Conservation (phyloP, 345 rosid species). For the Cochlearia excelsa region DNA sequence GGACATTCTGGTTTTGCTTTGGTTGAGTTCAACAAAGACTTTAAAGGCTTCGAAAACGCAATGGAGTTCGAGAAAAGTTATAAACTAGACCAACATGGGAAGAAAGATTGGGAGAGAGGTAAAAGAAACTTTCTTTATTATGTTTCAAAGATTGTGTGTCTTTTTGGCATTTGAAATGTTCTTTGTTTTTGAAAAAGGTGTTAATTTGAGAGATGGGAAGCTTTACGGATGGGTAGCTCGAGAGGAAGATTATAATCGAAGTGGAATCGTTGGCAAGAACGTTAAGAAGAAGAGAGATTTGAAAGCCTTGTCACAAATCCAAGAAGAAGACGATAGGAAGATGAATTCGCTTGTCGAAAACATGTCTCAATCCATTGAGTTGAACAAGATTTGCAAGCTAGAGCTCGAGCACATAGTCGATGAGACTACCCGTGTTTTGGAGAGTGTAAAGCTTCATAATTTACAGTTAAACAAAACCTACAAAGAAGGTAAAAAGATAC, state of each 20-base stretch:
- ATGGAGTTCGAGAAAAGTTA: constrained; percentile 53
- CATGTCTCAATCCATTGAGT: constrained; percentile 45
- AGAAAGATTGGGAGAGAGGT: constrained; percentile 40
- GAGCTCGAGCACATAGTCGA: no score
- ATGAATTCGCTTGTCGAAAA: constrained; percentile 38
- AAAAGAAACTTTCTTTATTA: neutral
- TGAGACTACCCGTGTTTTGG: no score
- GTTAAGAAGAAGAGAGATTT: constrained; percentile 31
- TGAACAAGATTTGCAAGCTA: constrained; percentile 30
- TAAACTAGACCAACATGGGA: constrained; percentile 42
- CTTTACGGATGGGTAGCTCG: constrained; percentile 72
- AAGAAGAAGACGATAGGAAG: constrained; percentile 50
- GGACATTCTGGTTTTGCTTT: constrained; percentile 68
- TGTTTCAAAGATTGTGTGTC: neutral
- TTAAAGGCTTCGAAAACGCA: constrained; percentile 58
- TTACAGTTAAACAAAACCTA: no score
- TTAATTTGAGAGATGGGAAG: constrained; percentile 31
- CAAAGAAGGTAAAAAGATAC: no score
- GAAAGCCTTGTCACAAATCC: constrained; percentile 46
- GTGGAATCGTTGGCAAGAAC: constrained; percentile 37
- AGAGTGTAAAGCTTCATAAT: no score
- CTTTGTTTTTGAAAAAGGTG: constrained; percentile 9
- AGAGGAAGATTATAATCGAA: constrained; percentile 46
- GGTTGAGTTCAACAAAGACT: constrained; percentile 59
- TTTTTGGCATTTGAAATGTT: constrained; percentile 21